Evolutionary conservation across 2,329 filamentous ascomycete species (phyloP), one percentile per base, ranked within the genome.

Genomic region (Pseudogymnoascus sp.): DNA sequence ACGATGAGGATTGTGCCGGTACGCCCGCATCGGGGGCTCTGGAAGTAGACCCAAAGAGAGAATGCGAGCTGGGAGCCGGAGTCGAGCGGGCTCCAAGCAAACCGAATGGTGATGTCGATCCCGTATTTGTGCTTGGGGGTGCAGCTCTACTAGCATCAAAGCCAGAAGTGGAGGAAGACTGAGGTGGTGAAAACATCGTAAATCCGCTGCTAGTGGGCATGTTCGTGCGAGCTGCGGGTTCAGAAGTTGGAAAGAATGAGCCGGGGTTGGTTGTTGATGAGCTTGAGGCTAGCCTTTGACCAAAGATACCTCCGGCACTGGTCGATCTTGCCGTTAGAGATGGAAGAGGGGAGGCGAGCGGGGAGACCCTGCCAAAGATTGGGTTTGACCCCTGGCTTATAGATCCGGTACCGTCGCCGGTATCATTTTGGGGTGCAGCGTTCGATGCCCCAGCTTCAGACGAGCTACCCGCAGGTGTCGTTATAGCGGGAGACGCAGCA

Each of bases 151-250:
- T 71, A 71, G 6, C 72, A 76, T 33, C 75, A 75, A 14, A 74
- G 74, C 73, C 72, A 77, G 68, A 75, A 76, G 62, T 77, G 74
- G 7, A 76, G 67, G 58, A 77, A 76, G 59, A 75, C 49, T 23
- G 66, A 55, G 11, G 64, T 62, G 25, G 33, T 21, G 49, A 4
- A 33, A 16, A 5, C 8, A 9, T n/a, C 28, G n/a, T n/a, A 55
- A 7, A 49, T 28, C 43, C 23, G 43, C 21, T 49, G 3, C 43
- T 14, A 28, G 43, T 49, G 6, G 23, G 43, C 9, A 28, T 49
- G n/a, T 28, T 49, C 23, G 23, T 49, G 5, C 6, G 21, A 28
- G 45, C 14, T 18, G 25, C 25, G n/a, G n/a, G n/a, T 16, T 18
- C 25, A 33, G n/a, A 2, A 31, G 8, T 31, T 12, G 25, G 25